Evolutionary conservation across 768 basidiomycete genomes (phyloP).

Genomic region (Boletus rubropictus): DNA sequence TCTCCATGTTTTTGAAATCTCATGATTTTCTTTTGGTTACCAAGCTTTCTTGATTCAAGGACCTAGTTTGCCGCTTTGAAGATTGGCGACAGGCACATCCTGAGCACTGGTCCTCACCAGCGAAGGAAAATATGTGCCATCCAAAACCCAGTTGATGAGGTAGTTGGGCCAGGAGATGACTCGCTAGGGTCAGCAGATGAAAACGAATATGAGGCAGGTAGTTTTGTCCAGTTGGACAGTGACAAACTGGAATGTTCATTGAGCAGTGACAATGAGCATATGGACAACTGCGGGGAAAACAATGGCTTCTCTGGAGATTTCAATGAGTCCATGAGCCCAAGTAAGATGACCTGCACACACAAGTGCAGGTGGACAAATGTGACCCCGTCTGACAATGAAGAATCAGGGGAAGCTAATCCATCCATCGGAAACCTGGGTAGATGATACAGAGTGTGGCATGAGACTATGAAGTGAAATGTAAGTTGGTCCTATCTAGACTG

Average conservation of each 20-base stretch:
- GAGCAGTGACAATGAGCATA: background rate
- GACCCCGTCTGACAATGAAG: background rate
- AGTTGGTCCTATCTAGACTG: no score
- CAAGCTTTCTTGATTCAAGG: constrained; percentile 6
- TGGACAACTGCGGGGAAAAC: background rate
- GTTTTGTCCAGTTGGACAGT: no score
- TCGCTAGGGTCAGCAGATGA: constrained; percentile 8
- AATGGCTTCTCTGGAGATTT: background rate
- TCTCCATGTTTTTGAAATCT: background rate
- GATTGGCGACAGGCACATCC: constrained; percentile 11
- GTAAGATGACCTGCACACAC: background rate
- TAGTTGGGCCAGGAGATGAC: constrained; percentile 15
- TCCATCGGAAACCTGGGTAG: background rate
- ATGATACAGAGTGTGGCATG: constrained; percentile 3
- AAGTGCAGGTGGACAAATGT: constrained; percentile 3
- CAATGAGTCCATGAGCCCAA: background rate
- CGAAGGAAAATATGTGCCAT: constrained; percentile 1
- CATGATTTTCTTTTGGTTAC: background rate
- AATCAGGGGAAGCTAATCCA: background rate
- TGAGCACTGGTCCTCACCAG: constrained; percentile 1
- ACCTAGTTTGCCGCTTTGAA: constrained; percentile 9
- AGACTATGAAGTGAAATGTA: background rate
- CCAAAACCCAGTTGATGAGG: constrained; percentile 14
- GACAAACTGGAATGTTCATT: background rate
- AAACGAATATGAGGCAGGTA: no score